Evolutionary conservation across 1,284 basidiomycete species (phyloP), one percentile per base, ranked within the genome.

Genomic region (Ceratobasidium sp.): DNA sequence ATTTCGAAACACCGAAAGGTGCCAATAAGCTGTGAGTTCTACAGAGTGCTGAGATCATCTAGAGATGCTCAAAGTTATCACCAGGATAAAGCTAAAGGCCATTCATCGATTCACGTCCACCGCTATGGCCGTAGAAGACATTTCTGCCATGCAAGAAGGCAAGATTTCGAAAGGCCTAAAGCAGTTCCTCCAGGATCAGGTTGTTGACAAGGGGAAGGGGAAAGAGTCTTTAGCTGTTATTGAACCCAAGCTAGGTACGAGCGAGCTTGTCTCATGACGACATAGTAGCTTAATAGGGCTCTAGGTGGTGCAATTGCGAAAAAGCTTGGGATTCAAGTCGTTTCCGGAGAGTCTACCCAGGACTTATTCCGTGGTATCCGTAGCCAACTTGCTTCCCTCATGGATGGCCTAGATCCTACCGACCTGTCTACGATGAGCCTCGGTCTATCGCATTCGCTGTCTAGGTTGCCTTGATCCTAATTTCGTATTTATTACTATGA

Each of bases 351-450:
- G 53, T 88, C 89, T 68, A 89, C 90, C 44, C 87, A 90, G 82
- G 97, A 99, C 83, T 91, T 99, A 40, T 99, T 97, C 92, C 94
- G 97, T 83, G 97, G 98, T 82, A 99, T 99, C 82, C 92, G 98
- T 78, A 90, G 90, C 82, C 97, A 99, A 86, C 89, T 99, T 71
- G 89, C 95, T 39, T 90, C 94, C 23, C 89, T 99, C 12, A 88
- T 99, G 80, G 94, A 96, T 81, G 96, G 95, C 69, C 87, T 97
- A 60, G 95, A 97, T 85, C 95, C 96, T n/a, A 95, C 96, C 84
- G 97, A 99, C 86, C 88, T 99, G 80, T 94, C 96, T 78, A 99
- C 97, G 69, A 99, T 99, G 97, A 96, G 95, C 83, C 89, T 99
- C 81, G 97, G 97, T 91, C 90, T 99, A 80, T 95, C 94, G 84